Evolutionary conservation across 371 early-diverging fungal species (phyloP), one percentile per base, ranked within the genome.

Genomic region (Mucor plumbeus): DNA sequence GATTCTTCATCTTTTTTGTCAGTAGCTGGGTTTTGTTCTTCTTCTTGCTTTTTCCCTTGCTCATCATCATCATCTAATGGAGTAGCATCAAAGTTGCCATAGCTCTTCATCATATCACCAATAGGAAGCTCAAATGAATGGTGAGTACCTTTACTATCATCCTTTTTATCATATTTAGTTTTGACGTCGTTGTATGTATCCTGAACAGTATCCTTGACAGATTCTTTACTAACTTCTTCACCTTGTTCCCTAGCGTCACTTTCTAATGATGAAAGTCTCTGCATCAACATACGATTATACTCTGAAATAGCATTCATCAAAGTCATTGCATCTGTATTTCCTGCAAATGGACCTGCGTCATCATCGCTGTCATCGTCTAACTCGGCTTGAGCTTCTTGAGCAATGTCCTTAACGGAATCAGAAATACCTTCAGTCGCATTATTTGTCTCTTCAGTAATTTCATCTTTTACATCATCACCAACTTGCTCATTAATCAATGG

Each of bases 291-390:
- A 0, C 60, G 53, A 43, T 74, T 74, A 39, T 74, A 74, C 38
- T 70, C 74, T 67, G 70, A 67, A 21, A 74, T 74, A 21, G 72
- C 67, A 31, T 67, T 60, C 64, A 71, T 67, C 26, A 59, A 47
- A 17, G 56, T 66, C 15, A 63, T 10, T 0, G 72, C 72, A 41
- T 71, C 68, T n/a, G 13, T 14, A 35, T 61, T 58, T 9, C 33
- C 31, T 1, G 14, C 50, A 14, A 9, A 33, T 8, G 21, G 35
- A 7, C 40, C 38, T 38, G 36, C 11, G 9, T 31, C 39, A n/a
- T 59, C 54, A 21, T 63, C 63, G n/a, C 38, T 55, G 33, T 60
- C 53, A 13, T 59, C 39, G n/a, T 50, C 50, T 26, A 50, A 7
- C 26, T 50, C 50, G 9, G 50, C 26, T 50, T 50, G 50, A 10